Evolutionary conservation across 495 filamentous ascomycete species (phyloP), one percentile per base, ranked within the genome.

Genomic region (Daldinia vernicosa): DNA sequence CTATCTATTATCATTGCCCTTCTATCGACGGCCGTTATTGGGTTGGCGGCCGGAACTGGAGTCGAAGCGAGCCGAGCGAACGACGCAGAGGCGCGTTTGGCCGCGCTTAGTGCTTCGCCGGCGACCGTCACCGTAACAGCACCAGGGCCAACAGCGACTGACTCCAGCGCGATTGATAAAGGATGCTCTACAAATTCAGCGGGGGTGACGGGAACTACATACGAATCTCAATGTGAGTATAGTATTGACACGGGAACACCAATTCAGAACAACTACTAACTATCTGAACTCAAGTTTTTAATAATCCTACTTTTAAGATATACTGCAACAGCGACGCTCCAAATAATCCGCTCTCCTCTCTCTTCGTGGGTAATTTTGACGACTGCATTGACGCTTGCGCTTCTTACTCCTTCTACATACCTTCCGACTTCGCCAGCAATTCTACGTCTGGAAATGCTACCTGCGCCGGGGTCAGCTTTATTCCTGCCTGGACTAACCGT

Each of bases 381-480:
- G 76, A 77, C 30, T 84, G 83, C 74, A 84, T 84, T 65, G 83
- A 84, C 61, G 80, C 82, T 19, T 84, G 83, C 74, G 78, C 82
- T 17, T 76, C 76, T 5, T 84, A 80, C 57, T 75, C 80, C 8
- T 70, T 56, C 6, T 84, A 79, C 47, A 71, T 77, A 8, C 70
- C 79, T 5, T 32, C 39, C 0, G 47, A 67, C 17, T 81, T 80
- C 35, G 66, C 69, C 33, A 63, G 43, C 26, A 63, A 64, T 24
- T 59, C 61, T 19, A 69, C 60, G 0, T 66, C 71, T 40, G 37
- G 32, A 43, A 80, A 81, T 60, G 66, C 74, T 14, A 82, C 76
- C 1, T 84, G 83, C 63, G 65, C 60, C 0, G 83, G 72, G 6
- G 79, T 84, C 14, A 83, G 78, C 51, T 84, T 79, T 63, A 77